Evolutionary conservation across 306 rosid genomes (phyloP), one percentile per base, ranked within the genome.

Genomic region (Bauhinia variegata): DNA sequence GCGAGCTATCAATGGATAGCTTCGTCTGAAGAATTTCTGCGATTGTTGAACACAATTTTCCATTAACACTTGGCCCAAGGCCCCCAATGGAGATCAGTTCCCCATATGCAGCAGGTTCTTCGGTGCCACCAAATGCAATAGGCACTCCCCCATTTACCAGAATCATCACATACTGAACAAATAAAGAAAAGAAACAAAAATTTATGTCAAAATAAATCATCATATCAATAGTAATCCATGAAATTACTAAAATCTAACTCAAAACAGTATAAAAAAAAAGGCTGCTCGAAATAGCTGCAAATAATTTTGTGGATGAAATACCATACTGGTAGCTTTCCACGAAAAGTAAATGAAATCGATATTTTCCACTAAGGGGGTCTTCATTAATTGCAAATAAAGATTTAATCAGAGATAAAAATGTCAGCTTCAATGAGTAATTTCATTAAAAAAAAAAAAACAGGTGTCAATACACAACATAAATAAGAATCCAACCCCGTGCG

Each of bases 81-180:
- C 99, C 97, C 13, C 96, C 99, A 67, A 88, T 82, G 58, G 99
- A 86, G 72, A 95, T 74, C 68, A 95, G n/a, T 69, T 90, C 97
- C 59, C 86, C 99, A 72, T 88, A 95, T 3, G 97, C 97, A 14
- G 99, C 91, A 5, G 99, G 96, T 73, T 86, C 95, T 85, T 90
- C 96, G 2, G 95, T 88, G 58, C 96, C 92, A 34, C 77, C 89
- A 77, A 90, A 95, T 38, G 88, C 95, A 73, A 95, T 86, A 5
- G 97, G 96, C 67, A 81, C 88, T 57, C 86, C 76, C 65, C 96
- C 88, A 72, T 95, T 95, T 70, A 95, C 65, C 91, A 88, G 75
- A 67, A 95, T 87, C 97, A 90, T 90, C 79, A 90, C 99, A 80
- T 88, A 86, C 97, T 95, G 84, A 61, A 73, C 34, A 15, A 34